A percentile compares a stretch with the other conserved stretches of the same genome.
Evolutionary conservation across 345 rosid genomes (phyloP).

Genomic region (Mallotus nudiflorus): DNA sequence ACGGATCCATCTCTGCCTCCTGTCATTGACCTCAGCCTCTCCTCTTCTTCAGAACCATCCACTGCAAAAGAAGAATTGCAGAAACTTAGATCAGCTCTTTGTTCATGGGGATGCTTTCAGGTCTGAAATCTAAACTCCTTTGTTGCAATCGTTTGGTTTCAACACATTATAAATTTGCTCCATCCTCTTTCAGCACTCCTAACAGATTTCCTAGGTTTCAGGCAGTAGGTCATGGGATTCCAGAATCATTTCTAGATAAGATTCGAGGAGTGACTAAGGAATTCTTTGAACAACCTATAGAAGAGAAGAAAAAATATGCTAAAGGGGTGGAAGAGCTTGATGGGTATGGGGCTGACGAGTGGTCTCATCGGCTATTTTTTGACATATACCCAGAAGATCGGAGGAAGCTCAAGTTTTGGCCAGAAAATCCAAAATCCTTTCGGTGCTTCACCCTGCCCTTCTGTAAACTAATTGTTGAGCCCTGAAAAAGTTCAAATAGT

Average conservation of each 20-base stretch:
- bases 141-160: fast-evolving
- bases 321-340: slow-evolving; percentile 24
- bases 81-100: slow-evolving; percentile 23
- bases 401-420: slow-evolving; percentile 17
- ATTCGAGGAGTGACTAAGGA: slow-evolving; percentile 16
- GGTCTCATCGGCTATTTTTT: slow-evolving; percentile 23
- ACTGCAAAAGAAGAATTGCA: slow-evolving; percentile 17
- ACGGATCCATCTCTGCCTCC: slow-evolving; percentile 3
- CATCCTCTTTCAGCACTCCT: neutral
- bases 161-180: neutral
- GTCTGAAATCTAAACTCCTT: neutral
- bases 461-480: too few species aligned
- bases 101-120: slow-evolving; percentile 32
- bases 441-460: too few species aligned
- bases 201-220: slow-evolving; percentile 1
- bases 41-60: slow-evolving; percentile 17
- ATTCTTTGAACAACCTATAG: slow-evolving; percentile 24
- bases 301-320: slow-evolving; percentile 19
- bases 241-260: slow-evolving; percentile 16
- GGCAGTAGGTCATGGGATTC: slow-evolving; percentile 28
- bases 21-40: slow-evolving; percentile 14
- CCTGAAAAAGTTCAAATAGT: too few species aligned
- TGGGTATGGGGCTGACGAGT: slow-evolving; percentile 31
- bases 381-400: slow-evolving; percentile 21
- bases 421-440: too few species aligned